Percentiles rank a stretch among this genome's conserved stretches.
Evolutionary conservation across 2,329 filamentous ascomycete genomes (phyloP).

Genomic region (Diaporthe ampelina): DNA sequence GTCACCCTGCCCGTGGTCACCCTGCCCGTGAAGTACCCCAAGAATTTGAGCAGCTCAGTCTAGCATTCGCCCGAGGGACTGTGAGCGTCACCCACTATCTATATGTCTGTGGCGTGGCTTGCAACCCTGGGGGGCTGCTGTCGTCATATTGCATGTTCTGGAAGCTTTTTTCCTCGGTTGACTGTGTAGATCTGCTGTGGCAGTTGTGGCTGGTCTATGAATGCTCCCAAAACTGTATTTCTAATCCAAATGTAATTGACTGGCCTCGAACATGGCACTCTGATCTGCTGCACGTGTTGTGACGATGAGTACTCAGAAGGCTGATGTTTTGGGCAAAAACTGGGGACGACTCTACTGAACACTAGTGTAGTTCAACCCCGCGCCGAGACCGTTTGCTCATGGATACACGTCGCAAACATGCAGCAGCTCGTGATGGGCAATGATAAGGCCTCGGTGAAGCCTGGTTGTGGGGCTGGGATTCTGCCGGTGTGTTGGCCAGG

Average conservation of each 20-base stretch:
- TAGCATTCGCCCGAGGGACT: constrained; percentile 12
- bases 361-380: not conserved
- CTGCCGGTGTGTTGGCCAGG: constrained; percentile 27
- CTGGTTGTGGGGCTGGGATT: constrained; percentile 23
- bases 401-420: not conserved
- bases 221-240: not conserved
- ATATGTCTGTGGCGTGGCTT: constrained; percentile 16
- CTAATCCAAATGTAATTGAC: no score
- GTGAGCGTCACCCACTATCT: not conserved
- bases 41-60: not conserved
- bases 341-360: not conserved
- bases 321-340: not conserved
- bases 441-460: constrained; percentile 23
- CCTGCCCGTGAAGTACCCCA: constrained; percentile 5
- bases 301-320: not conserved
- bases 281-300: not conserved
- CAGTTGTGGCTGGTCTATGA: not conserved
- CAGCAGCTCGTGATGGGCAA: not conserved
- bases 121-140: constrained; percentile 18
- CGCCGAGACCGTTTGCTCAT: not conserved
- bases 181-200: not conserved
- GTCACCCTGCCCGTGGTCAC: not conserved
- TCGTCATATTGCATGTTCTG: constrained; percentile 38
- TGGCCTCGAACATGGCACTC: not conserved
- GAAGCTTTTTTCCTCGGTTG: not conserved